Percentiles rank a stretch among this genome's conserved stretches.
Evolutionary conservation across 192 early-diverging fungal genomes (phyloP).

Genomic region (Mycoemilia scoparia): DNA sequence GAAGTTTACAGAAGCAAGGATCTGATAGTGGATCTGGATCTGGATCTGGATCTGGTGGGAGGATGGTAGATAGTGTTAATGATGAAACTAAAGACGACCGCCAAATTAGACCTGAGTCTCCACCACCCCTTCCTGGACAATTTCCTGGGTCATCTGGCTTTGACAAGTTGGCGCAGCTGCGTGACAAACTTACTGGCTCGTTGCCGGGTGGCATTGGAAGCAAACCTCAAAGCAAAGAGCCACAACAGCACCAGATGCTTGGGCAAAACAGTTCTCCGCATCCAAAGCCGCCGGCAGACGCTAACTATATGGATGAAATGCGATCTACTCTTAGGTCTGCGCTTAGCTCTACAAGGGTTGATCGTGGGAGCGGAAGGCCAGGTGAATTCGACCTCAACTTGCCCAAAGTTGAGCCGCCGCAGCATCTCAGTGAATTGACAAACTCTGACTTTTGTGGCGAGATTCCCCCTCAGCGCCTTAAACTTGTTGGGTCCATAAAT

Average conservation of each 20-base stretch:
- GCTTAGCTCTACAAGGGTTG: not conserved
- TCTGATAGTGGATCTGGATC: no score
- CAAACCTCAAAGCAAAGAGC: not conserved
- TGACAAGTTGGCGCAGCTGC: no score
- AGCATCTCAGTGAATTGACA: not conserved
- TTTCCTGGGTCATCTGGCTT: no score
- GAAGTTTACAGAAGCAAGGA: no score
- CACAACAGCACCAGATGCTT: not conserved
- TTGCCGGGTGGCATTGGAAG: no score
- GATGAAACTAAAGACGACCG: no score
- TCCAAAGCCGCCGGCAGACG: not conserved
- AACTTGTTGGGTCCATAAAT: not conserved
- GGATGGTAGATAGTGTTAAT: no score
- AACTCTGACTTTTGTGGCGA: not conserved
- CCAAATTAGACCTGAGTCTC: no score
- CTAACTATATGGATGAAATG: not conserved
- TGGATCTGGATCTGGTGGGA: no score
- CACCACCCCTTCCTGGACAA: no score
- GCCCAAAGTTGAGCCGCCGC: conserved; percentile 1
- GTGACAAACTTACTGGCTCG: no score
- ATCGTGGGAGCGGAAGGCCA: not conserved
- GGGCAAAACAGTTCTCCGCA: not conserved
- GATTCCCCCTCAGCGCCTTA: not conserved
- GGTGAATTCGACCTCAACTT: not conserved
- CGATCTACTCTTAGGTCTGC: not conserved